These are phyloP conservation scores for Coemansia sp. DNA, from an alignment of 192 early-diverging fungal genomes.

Conservation along the genomic window DNA sequence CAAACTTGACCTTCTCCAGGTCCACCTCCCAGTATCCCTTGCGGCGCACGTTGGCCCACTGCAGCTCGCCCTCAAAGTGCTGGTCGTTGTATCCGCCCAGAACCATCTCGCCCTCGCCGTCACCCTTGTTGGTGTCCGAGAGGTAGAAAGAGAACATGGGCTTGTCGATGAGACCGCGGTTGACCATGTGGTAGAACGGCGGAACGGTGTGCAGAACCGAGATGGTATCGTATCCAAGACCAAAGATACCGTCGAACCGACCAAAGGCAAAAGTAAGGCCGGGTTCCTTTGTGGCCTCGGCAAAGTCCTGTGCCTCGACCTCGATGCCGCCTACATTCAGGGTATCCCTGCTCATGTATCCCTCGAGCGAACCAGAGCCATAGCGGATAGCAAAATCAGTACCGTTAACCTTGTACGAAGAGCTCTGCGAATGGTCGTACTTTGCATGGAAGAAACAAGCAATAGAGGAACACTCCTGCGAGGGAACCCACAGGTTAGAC, in stretches of 20 bases:
- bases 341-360: conserved; percentile 84
- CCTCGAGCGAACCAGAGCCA: conserved; percentile 90
- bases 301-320: conserved; percentile 81
- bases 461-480: conserved; percentile 88
- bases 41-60: conserved; percentile 83
- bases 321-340: conserved; percentile 72
- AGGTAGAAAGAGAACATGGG: conserved; percentile 91
- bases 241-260: conserved; percentile 96
- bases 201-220: conserved; percentile 86
- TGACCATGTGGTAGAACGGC: conserved; percentile 92
- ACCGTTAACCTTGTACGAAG: conserved; percentile 81
- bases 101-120: conserved; percentile 75
- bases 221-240: conserved; percentile 87
- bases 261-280: conserved; percentile 93
- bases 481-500: conserved; percentile 96
- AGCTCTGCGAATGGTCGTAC: conserved; percentile 83
- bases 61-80: conserved; percentile 69
- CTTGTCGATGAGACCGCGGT: conserved; percentile 76
- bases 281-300: conserved; percentile 95
- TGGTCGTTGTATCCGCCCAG: conserved; percentile 82
- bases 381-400: conserved; percentile 95
- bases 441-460: conserved; percentile 92
- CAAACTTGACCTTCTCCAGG: conserved; percentile 75
- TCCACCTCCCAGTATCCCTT: conserved; percentile 98
- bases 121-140: conserved; percentile 63